Evolutionary conservation across 129 eudicot genomes (phyloP), one percentile per base, ranked within the genome.

Genomic region (Lonicera japonica): DNA sequence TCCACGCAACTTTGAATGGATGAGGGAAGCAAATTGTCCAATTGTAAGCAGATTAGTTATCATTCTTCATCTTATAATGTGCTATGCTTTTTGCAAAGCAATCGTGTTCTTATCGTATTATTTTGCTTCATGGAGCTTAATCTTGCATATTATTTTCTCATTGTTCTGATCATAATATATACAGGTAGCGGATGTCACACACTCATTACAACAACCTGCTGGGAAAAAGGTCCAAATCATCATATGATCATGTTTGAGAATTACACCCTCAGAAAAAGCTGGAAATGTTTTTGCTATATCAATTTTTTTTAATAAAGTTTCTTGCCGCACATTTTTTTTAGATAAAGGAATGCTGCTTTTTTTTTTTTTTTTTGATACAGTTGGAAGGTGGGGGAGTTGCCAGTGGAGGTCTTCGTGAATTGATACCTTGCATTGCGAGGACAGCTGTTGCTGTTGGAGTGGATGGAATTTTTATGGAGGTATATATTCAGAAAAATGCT

Each of bases 331-430:
- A 46, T 21, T 4, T 23, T 21, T 60, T 60, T 10, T 16, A 40
- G 4, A 53, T 39, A 14, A 20, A 12, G 36, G 56, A 61, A 14
- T 20, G 20, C 1, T 25, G 50, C 38, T 54, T 53, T 45, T 19
- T n/a, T n/a, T n/a, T n/a, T 54, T 53, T 45, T 19, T 22, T 54
- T 50, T 59, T 11, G 47, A 21, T 72, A 79, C 71, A 89, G 96
- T 75, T 92, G 77, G 99, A 88, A 75, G 99, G 99, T 64, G 99
- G 99, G 70, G 96, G 99, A 59, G 96, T 92, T 19, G 99, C 99
- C 34, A 92, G 96, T 62, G 99, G 99, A 54, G 99, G 99, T 68
- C 88, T 87, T 21, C 95, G 96, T 47, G 99, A 94, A 62, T 56
- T 94, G 52, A 88, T 88, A 55, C 96, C 99, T 18, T 94, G 95